These are phyloP conservation scores for Fusarium sp. DNA, from an alignment of 2,329 filamentous ascomycete species.

Conservation along the genomic window DNA sequence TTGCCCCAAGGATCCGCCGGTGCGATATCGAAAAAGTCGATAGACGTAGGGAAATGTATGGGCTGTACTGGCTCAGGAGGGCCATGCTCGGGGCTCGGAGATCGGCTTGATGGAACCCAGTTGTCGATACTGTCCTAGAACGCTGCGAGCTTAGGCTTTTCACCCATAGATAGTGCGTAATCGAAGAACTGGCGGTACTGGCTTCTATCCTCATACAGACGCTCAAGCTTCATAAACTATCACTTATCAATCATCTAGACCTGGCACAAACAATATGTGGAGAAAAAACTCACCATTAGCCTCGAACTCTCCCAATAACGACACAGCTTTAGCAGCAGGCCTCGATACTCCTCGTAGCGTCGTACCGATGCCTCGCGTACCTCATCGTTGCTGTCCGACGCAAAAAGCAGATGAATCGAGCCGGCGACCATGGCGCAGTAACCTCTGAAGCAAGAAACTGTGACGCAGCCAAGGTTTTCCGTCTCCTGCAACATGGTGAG, in stretches of 20 bases:
- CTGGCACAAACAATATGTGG: not conserved
- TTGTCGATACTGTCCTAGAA: not conserved
- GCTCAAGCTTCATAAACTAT: not conserved
- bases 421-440: not conserved
- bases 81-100: not conserved
- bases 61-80: not conserved
- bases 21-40: not conserved
- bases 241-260: not conserved
- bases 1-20: not conserved
- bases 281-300: not conserved
- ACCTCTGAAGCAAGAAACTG: not conserved
- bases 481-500: not conserved
- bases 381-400: not conserved
- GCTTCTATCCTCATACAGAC: not conserved
- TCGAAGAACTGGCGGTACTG: not conserved
- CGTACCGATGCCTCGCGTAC: not conserved
- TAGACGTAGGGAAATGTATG: not conserved
- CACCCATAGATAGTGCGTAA: not conserved
- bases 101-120: not conserved
- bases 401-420: not conserved
- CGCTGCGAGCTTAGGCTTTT: not conserved
- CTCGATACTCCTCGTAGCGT: not conserved
- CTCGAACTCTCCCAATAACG: not conserved
- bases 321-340: not conserved
- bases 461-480: not conserved